Evolutionary conservation across 306 rosid species (phyloP).

Genomic region (Malus asiatica): DNA sequence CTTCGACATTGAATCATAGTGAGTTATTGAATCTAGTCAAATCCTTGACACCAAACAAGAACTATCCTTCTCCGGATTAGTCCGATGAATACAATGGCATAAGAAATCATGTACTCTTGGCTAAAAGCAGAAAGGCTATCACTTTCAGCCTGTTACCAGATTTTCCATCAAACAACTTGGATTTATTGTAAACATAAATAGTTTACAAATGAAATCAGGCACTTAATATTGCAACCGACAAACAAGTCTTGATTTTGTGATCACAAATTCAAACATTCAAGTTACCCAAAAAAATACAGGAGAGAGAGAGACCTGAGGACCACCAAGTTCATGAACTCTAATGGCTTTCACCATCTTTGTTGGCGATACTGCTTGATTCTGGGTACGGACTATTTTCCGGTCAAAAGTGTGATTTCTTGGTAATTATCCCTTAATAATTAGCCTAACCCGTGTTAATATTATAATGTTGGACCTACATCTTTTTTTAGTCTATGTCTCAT

Average conservation of each 20-base stretch:
- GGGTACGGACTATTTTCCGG: too few species aligned
- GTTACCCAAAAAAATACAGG: not conserved
- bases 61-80: too few species aligned
- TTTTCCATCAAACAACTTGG: not conserved
- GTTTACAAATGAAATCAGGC: not conserved
- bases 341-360: conserved; percentile 62
- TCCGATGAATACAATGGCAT: too few species aligned
- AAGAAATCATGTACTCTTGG: not conserved
- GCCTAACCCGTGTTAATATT: too few species aligned
- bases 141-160: not conserved
- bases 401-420: conserved; percentile 34
- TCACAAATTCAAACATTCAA: not conserved
- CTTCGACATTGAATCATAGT: too few species aligned
- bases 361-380: not conserved
- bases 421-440: too few species aligned
- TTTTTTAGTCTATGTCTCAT: too few species aligned
- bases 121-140: not conserved
- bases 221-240: not conserved
- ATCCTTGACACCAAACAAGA: too few species aligned
- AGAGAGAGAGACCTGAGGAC: conserved; percentile 45
- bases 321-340: conserved; percentile 66
- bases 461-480: too few species aligned
- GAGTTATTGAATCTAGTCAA: too few species aligned
- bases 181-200: not conserved
- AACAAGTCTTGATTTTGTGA: not conserved